Conservation (phyloP, 1,139 yeast species). For the Magnusiomyces tetraspermus region DNA sequence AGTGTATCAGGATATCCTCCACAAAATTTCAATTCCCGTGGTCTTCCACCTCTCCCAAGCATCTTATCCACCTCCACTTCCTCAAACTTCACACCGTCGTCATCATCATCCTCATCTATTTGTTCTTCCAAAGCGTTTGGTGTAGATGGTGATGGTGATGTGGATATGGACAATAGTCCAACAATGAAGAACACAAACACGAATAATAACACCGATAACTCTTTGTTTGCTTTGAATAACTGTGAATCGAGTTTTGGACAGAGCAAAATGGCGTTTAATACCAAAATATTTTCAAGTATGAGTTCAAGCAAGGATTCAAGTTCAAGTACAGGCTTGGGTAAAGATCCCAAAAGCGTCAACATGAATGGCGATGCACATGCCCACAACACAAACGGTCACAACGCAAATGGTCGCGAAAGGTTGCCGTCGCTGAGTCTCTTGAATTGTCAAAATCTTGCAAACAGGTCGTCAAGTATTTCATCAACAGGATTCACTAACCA, state of each 20-base stretch:
- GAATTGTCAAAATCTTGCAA: too few species aligned
- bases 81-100: background rate
- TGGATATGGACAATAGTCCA: background rate
- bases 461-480: too few species aligned
- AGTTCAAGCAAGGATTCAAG: too few species aligned
- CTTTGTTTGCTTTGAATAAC: too few species aligned
- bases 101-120: background rate
- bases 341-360: too few species aligned
- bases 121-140: background rate
- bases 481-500: too few species aligned
- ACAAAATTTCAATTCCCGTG: background rate
- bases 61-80: background rate
- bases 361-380: too few species aligned
- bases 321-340: too few species aligned
- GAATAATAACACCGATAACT: too few species aligned
- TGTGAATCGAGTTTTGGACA: background rate
- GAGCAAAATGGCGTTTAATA: background rate
- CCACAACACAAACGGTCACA: background rate
- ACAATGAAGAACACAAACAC: too few species aligned
- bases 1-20: background rate
- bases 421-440: background rate
- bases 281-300: background rate
- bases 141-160: background rate
- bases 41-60: background rate
- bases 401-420: background rate